Evolutionary conservation across 129 eudicot genomes (phyloP), one percentile per base, ranked within the genome.

Genomic region (Arctium minus): DNA sequence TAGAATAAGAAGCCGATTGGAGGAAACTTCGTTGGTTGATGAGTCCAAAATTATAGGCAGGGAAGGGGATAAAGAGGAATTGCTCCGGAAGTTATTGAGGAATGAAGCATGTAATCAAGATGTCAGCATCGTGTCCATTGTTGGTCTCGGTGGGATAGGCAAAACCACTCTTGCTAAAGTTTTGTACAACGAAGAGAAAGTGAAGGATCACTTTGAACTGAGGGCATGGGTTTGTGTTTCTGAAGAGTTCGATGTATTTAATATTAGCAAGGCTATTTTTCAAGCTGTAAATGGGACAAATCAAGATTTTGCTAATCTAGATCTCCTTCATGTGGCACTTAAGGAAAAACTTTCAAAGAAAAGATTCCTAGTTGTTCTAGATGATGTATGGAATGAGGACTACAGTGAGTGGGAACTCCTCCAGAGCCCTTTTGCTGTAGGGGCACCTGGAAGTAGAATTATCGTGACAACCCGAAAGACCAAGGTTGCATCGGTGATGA

Each of bases 301-400:
- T 31, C 32, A 77, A 6, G 32, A 85, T 22, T 74, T 79, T 7
- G 65, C 40, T 53, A 85, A 48, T 67, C 27, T 86, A 5, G 73
- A 84, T 33, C 68, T 48, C 69, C 82, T 86, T 44, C 90, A 81
- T 35, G 85, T 76, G 70, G 77, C 65, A 0, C 65, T 85, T 5
- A 60, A 80, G 39, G 67, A 71, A 33, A 77, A 10, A 39, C 36
- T 87, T 5, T 70, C 69, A 2, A 60, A 83, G 70, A 79, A 73
- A 1, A 60, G 68, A n/a, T 60, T 60, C 2, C 68, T 60, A 17
- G 68, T 60, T 60, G 68, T 60, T 60, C 68, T 60, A 60, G 68
- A 60, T n/a, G 68, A 60, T 60, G 68, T 60, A 60, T 60, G 68
- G 68, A 60, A 87, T 48, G 78, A 84, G 42, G 39, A 86, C 42